phyloP scores from a whole-genome alignment of 345 rosid genomes.

The Camelina neglecta region DNA sequence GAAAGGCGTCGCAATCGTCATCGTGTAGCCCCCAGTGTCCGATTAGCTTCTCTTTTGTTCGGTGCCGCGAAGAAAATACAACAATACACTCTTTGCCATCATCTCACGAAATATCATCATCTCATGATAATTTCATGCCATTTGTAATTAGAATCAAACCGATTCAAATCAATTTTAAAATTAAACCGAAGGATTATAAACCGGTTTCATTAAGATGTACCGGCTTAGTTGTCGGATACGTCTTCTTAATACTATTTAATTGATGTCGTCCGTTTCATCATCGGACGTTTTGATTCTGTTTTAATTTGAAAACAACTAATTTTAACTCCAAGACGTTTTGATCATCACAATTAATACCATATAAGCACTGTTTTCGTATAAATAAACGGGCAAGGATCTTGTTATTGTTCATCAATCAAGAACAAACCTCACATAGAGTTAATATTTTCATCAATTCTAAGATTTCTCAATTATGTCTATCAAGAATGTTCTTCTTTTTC shows the following conservation, averaged over 20 bases:
- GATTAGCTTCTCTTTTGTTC: conserved; percentile 11
- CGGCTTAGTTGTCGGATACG: neutral
- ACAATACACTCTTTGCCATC: neutral
- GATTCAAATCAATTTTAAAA: neutral
- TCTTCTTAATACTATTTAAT: neutral
- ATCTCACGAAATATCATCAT: neutral
- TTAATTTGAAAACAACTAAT: neutral
- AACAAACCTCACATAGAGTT: neutral
- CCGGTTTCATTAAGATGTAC: neutral
- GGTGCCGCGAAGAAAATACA: neutral
- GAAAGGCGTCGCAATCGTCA: conserved; percentile 50
- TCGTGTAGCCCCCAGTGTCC: neutral
- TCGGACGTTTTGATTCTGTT: neutral
- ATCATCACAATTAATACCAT: neutral
- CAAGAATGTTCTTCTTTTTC: no score
- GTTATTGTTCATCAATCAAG: neutral
- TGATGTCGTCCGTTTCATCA: neutral
- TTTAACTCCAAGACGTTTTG: neutral
- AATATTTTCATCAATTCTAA: neutral
- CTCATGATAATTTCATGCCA: neutral
- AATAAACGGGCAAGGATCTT: neutral
- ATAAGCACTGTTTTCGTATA: neutral
- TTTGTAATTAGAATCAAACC: neutral
- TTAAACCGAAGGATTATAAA: neutral
- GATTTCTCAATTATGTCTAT: neutral